These are phyloP conservation scores for Gracilaria domingensis DNA, from an alignment of 23 red algal genomes.

Conservation along the genomic window DNA sequence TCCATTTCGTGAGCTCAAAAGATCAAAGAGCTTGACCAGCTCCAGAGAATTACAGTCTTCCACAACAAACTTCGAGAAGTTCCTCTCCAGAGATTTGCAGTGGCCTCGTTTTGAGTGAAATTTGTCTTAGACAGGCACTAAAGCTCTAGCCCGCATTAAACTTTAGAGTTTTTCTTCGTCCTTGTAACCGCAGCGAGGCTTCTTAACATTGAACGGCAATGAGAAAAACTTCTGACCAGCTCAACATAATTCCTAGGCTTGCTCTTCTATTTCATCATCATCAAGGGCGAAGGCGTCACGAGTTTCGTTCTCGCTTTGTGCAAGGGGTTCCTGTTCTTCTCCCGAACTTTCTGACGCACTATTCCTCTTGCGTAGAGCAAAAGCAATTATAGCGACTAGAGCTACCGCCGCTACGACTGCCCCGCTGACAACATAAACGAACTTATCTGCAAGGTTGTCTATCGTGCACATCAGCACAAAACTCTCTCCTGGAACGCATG, in stretches of 20 bases:
- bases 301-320: conserved; percentile 23
- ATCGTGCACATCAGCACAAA: conserved; percentile 56
- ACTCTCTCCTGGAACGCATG: conserved; percentile 26
- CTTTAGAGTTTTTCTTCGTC: no score
- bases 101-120: no score
- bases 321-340: conserved; percentile 32
- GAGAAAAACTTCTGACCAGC: background rate
- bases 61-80: no score
- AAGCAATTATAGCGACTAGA: conserved; percentile 29
- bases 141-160: no score
- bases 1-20: no score
- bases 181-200: no score
- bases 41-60: no score
- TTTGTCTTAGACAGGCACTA: no score
- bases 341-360: background rate
- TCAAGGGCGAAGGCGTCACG: conserved; percentile 18
- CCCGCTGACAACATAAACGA: conserved; percentile 62
- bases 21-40: no score
- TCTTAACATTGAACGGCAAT: no score
- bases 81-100: no score
- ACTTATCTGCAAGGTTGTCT: conserved; percentile 55
- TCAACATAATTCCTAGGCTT: background rate
- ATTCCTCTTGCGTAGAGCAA: conserved; percentile 36
- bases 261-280: conserved; percentile 9
- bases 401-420: conserved; percentile 38